Base-by-base conservation (phyloP, 805 yeast genomes). In the Yarrowia divulgata region DNA sequence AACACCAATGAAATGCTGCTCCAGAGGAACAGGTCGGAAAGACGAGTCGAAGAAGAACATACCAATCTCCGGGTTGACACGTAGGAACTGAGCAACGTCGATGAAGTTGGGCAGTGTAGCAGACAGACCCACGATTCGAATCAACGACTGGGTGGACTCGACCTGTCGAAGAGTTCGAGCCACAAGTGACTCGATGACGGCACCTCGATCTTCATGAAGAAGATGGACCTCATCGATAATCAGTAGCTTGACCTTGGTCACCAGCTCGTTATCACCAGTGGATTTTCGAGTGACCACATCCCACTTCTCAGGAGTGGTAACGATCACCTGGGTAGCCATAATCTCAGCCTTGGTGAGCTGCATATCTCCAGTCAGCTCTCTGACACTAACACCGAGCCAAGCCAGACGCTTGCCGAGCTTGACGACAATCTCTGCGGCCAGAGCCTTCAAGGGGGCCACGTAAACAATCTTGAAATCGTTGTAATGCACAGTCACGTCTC, bases 211-310 rank as follows among this genome's bases (percentile, higher is more conserved):
- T 85, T 95, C 99, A 74, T 95, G 98, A 67, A 95, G 83, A 75
- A 95, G 81, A 83, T 95, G 99, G 0, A 95, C 98, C 79, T 95
- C 99, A 82, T 95, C 99, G 71, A 95, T 93, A 70, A 95, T 91
- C 69, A 95, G 80, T 14, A 95, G 80, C 77, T 89, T 91, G 10
- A 95, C 96, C 74, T 92, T 93, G 13, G 90, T 87, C 2, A 91
- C 91, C 58, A 93, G 78, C 73, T 93, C 97, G 63, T 86, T 87
- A 74, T 93, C 98, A 67, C 97, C 98, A 73, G 85, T 89, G 46
- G 93, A 89, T 76, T 95, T 95, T 76, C 98, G 85, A 0, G 99
- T 94, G 1, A 95, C 97, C 1, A 95, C 98, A 80, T 93, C 98
- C 98, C 98, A 93, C 77, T 93, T 93, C 76, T 93, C 98, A 0